Base-by-base conservation (phyloP, 306 rosid genomes). In the Prunus mira region DNA sequence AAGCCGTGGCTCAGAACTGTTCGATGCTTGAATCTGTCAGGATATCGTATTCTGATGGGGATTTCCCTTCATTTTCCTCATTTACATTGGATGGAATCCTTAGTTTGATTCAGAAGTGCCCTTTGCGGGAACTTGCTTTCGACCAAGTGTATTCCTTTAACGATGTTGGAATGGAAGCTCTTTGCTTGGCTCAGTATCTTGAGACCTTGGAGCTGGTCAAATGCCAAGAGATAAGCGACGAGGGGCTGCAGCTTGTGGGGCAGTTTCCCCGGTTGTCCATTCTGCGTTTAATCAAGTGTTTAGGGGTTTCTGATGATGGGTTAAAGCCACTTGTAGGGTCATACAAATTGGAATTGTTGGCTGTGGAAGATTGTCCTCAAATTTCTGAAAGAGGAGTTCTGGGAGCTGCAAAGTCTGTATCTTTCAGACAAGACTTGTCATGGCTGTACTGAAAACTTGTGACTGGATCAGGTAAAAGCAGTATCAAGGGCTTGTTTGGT, bases 221-320 rank as follows among this genome's bases (percentile, higher is more conserved):
- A 61, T 93, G 97, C 83, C 98, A 90, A 80, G 96, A 91, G 85
- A 90, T 93, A 30, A 91, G 87, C 57, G 98, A 93, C 71, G 93
- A 91, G 57, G 97, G 97, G 65, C 78, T 93, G 78, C 97, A 90
- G 85, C 97, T 90, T 12, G 96, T 82, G 79, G 73, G 87, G 52
- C 98, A 88, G 73, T 87, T 87, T 83, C 91, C 96, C 5, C 80
- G 76, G 25, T 60, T 93, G 78, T 54, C 79, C 28, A n/a, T 38
- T 73, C 77, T 93, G 79, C 79, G 87, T 24, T 62, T 91, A 66
- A 76, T 80, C 81, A 93, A 91, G 77, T 91, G 97, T 88, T 81
- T 91, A 69, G 97, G 97, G 28, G 79, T 93, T 71, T 87, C 97
- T n/a, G 92, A 91, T 66, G 96, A 90, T 20, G 98, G 98, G 62